Evolutionary conservation across 495 filamentous ascomycete species (phyloP).

Genomic region (Bombardia bombarda): DNA sequence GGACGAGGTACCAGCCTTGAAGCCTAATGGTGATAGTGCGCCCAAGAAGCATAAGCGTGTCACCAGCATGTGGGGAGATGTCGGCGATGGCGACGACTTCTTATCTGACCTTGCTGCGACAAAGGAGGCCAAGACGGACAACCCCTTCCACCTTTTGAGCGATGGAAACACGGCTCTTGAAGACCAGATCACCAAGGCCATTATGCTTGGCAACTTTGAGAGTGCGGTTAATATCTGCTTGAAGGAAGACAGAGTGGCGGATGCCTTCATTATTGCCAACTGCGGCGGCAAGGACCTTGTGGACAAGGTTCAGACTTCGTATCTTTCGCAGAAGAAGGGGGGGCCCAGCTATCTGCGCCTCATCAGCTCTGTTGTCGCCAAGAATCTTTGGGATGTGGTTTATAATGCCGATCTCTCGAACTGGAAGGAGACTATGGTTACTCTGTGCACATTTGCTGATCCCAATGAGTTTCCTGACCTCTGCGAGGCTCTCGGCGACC

Average conservation of each 20-base stretch:
- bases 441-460: conserved; percentile 89
- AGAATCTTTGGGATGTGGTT: conserved; percentile 97
- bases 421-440: conserved; percentile 96
- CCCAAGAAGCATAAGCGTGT: conserved; percentile 34
- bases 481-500: conserved; percentile 92
- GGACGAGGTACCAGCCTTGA: conserved; percentile 32
- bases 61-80: conserved; percentile 44
- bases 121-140: conserved; percentile 44
- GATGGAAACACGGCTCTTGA: conserved; percentile 76
- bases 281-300: conserved; percentile 91
- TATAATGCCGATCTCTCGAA: conserved; percentile 87
- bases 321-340: conserved; percentile 72
- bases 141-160: conserved; percentile 58
- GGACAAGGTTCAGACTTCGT: conserved; percentile 86
- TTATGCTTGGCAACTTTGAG: conserved; percentile 87
- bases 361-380: conserved; percentile 83
- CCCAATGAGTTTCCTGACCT: conserved; percentile 87
- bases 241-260: conserved; percentile 79
- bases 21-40: conserved; percentile 23
- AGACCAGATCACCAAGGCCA: conserved; percentile 73
- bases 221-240: conserved; percentile 82
- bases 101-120: conserved; percentile 59
- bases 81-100: conserved; percentile 75
- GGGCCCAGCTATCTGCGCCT: conserved; percentile 89
- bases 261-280: conserved; percentile 97